Evolutionary conservation across 352 stramenopile species (phyloP).

Genomic region (Pythium dissimile): DNA sequence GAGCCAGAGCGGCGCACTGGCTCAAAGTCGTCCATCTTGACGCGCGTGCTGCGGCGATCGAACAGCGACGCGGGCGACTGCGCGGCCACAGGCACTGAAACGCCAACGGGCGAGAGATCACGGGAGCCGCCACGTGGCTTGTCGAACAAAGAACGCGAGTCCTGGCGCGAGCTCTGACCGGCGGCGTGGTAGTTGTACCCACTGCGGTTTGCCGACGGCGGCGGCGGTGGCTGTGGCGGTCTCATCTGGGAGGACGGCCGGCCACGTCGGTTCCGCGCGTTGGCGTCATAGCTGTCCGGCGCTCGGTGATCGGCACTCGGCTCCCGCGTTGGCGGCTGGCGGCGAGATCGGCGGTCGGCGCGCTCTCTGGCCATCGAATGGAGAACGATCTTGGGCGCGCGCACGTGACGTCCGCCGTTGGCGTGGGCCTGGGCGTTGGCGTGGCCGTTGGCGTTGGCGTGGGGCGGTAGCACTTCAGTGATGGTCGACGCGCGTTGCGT

Average conservation of each 20-base stretch:
- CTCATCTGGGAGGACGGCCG: too few species aligned
- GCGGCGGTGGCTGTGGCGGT: neutral
- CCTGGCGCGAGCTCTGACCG: too few species aligned
- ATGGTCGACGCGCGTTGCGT: slow-evolving; percentile 55
- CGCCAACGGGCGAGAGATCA: neutral
- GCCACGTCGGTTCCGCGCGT: neutral
- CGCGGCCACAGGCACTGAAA: neutral
- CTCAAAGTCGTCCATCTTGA: slow-evolving; percentile 12
- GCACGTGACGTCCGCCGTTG: slow-evolving; percentile 3
- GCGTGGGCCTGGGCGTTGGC: neutral
- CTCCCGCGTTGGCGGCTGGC: neutral
- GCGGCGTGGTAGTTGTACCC: too few species aligned
- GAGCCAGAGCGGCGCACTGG: neutral
- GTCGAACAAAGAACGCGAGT: slow-evolving; percentile 11
- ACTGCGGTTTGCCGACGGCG: neutral
- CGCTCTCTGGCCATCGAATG: slow-evolving; percentile 52
- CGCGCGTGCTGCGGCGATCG: slow-evolving; percentile 34
- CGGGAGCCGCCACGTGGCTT: neutral
- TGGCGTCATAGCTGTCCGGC: neutral
- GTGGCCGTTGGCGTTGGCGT: slow-evolving; percentile 6
- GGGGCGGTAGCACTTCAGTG: slow-evolving; percentile 30
- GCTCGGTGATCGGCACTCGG: neutral
- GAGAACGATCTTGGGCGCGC: slow-evolving; percentile 61
- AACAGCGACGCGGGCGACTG: slow-evolving; percentile 57
- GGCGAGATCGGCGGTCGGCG: slow-evolving; percentile 5